A percentile compares a stretch with the other conserved stretches of the same genome.
Conservation (phyloP, 2,329 filamentous ascomycete genomes). For the Aspergillus sp. region DNA sequence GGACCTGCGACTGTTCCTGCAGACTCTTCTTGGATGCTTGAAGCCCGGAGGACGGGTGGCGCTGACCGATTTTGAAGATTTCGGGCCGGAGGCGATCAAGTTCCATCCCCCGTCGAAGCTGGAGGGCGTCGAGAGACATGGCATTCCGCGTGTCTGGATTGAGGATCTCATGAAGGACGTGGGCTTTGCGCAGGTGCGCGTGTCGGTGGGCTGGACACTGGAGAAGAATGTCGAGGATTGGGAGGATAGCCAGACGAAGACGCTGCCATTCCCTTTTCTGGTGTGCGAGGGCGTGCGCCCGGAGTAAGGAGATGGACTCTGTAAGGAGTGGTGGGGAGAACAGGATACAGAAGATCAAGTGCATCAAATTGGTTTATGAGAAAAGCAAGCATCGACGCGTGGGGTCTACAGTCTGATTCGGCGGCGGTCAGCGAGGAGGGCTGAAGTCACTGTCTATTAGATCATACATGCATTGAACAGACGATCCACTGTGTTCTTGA, state of each 20-base stretch:
- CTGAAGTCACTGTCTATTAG: no score
- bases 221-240: conserved; percentile 51
- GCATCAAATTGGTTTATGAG: no score
- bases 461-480: no score
- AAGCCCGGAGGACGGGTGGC: conserved; percentile 49
- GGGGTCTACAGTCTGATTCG: no score
- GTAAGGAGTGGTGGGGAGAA: not conserved
- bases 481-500: no score
- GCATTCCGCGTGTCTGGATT: conserved; percentile 45
- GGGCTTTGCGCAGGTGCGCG: conserved; percentile 49
- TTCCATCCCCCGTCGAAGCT: conserved; percentile 55
- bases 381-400: not conserved
- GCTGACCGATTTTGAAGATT: conserved; percentile 59
- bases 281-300: conserved; percentile 34
- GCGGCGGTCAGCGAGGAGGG: no score
- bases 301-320: not conserved
- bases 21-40: conserved; percentile 48
- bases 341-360: not conserved
- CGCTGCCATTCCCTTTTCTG: conserved; percentile 43
- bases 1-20: conserved; percentile 42
- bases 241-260: conserved; percentile 36
- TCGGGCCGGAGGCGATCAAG: conserved; percentile 49
- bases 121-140: conserved; percentile 55
- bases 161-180: conserved; percentile 43
- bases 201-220: conserved; percentile 50